These are phyloP conservation scores for Danielia reshetovae DNA, from an alignment of 805 yeast species.

Conservation along the genomic window DNA sequence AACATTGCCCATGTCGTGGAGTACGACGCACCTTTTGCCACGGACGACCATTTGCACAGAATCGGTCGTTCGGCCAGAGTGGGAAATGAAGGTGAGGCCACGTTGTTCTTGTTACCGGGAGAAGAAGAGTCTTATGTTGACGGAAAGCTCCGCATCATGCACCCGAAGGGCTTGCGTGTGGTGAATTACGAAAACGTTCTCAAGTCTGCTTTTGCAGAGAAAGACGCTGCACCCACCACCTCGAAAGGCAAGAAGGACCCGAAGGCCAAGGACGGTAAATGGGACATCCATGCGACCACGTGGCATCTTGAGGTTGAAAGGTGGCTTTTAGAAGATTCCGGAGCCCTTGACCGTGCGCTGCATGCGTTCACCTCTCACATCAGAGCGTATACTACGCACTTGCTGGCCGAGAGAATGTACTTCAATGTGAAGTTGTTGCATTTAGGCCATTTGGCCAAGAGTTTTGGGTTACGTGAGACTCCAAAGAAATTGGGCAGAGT, in stretches of 20 bases:
- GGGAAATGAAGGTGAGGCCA: constrained; percentile 79
- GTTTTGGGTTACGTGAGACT: constrained; percentile 91
- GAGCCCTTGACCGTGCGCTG: constrained; percentile 61
- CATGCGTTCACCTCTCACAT: constrained; percentile 85
- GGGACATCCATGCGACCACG: constrained; percentile 95
- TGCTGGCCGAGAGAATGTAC: constrained; percentile 68
- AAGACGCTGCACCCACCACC: constrained; percentile 32
- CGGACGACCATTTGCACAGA: constrained; percentile 94
- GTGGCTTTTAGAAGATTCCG: constrained; percentile 70
- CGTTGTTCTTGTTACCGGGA: constrained; percentile 82
- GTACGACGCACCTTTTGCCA: constrained; percentile 90
- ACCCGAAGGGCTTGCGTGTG: constrained; percentile 34
- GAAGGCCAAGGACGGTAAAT: constrained; percentile 44
- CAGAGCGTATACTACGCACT: constrained; percentile 94
- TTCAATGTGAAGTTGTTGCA: constrained; percentile 83
- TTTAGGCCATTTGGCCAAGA: constrained; percentile 92
- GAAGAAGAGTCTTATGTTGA: constrained; percentile 80
- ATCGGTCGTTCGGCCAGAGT: constrained; percentile 98
- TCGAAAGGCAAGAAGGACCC: constrained; percentile 32
- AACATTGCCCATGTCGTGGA: constrained; percentile 82
- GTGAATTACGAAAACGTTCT: constrained; percentile 32
- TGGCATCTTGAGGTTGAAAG: constrained; percentile 92
- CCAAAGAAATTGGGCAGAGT: constrained; percentile 72
- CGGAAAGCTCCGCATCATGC: constrained; percentile 38
- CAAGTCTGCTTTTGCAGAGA: constrained; percentile 32